Evolutionary conservation across 2,329 filamentous ascomycete genomes (phyloP).

Genomic region (Aspergillus ibericus): DNA sequence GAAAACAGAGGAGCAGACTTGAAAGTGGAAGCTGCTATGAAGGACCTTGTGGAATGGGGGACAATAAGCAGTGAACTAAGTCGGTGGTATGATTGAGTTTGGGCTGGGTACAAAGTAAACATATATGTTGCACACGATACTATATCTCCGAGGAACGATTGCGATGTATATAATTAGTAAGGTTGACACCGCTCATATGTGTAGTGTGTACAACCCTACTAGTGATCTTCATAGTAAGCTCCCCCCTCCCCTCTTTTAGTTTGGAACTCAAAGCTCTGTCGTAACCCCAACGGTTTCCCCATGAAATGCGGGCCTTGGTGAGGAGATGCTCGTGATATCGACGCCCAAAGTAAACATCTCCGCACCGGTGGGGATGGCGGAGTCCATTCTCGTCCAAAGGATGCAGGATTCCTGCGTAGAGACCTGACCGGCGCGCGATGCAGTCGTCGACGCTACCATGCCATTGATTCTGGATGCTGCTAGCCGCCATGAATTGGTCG

Average conservation of each 20-base stretch:
- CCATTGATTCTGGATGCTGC: neutral
- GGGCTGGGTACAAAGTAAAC: neutral
- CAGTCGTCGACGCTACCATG: neutral
- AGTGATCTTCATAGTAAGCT: neutral
- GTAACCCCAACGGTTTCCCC: neutral
- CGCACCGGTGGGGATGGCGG: slow-evolving; percentile 23
- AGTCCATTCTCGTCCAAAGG: neutral
- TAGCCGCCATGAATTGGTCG: neutral
- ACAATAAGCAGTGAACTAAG: neutral
- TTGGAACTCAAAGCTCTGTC: neutral
- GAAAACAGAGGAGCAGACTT: neutral
- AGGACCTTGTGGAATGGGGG: neutral
- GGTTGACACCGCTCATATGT: neutral
- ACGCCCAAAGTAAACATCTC: slow-evolving; percentile 16
- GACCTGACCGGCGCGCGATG: neutral
- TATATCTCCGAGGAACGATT: neutral
- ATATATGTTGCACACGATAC: neutral
- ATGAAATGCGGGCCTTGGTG: neutral
- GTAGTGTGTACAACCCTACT: neutral
- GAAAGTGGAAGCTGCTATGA: neutral
- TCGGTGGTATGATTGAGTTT: neutral
- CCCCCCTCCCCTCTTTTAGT: neutral
- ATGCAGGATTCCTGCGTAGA: neutral
- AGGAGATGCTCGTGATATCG: slow-evolving; percentile 8
- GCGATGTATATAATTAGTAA: neutral